These are phyloP conservation scores for Skeletonema tropicum DNA, from an alignment of 108 stramenopile genomes.

Conservation along the genomic window DNA sequence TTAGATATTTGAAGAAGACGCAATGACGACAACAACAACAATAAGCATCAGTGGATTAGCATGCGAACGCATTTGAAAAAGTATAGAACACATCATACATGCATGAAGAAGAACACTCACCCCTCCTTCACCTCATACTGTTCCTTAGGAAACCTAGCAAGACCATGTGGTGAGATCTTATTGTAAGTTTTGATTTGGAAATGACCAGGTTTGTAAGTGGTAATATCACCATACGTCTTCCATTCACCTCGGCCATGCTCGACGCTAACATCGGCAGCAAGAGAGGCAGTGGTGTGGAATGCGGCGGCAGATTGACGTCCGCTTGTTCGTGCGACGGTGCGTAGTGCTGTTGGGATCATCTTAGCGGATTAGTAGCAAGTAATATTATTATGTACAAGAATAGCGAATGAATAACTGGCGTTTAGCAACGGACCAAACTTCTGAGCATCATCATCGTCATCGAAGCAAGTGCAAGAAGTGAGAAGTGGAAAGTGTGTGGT, in stretches of 20 bases:
- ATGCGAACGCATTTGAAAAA: no score
- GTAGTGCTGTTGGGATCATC: constrained; percentile 29
- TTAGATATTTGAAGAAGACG: not conserved
- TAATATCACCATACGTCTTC: constrained; percentile 81
- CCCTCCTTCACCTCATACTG: constrained; percentile 68
- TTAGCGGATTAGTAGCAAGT: not conserved
- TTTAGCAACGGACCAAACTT: no score
- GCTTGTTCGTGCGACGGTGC: not conserved
- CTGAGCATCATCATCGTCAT: no score
- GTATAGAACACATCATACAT: no score
- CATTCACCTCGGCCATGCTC: constrained; percentile 83
- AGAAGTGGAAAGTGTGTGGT: no score
- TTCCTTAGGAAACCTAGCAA: constrained; percentile 63
- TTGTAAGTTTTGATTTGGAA: constrained; percentile 94
- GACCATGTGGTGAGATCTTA: constrained; percentile 87
- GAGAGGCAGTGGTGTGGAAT: constrained; percentile 10
- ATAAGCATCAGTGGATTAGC: no score
- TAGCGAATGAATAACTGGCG: no score
- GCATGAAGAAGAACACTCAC: not conserved
- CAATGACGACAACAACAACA: not conserved
- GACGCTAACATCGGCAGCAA: constrained; percentile 65
- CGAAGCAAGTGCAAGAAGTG: no score
- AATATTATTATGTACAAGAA: no score
- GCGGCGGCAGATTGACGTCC: not conserved
- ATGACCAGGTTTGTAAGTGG: constrained; percentile 76